Evolutionary conservation across 2,329 filamentous ascomycete species (phyloP).

Genomic region (Aureobasidium musti): DNA sequence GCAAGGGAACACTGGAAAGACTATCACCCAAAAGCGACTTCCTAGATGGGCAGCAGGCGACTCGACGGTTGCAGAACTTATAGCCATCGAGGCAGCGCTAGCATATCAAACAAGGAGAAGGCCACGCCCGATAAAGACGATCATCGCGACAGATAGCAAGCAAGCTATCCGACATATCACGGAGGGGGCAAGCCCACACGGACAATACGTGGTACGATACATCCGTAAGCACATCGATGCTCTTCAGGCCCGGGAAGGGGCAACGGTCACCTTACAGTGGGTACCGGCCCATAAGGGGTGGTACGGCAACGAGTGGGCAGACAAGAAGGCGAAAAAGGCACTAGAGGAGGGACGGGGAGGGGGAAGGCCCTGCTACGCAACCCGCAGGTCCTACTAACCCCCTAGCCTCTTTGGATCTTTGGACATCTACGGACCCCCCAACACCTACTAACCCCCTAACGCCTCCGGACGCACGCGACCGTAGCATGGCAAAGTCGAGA

Average conservation of each 20-base stretch:
- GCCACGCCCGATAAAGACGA: too few relatives aligned
- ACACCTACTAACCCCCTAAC: not conserved
- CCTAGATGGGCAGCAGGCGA: not conserved
- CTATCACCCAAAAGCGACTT: not conserved
- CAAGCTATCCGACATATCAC: too few relatives aligned
- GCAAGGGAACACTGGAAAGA: not conserved
- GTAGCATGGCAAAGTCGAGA: not conserved
- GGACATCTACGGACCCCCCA: not conserved
- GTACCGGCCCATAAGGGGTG: too few relatives aligned
- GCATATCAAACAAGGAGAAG: not conserved
- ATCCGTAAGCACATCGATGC: too few relatives aligned
- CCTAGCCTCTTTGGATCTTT: too few relatives aligned
- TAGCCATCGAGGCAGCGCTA: not conserved
- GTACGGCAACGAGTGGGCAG: not conserved
- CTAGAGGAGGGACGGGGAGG: not conserved
- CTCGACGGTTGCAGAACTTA: not conserved
- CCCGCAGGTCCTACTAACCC: not conserved
- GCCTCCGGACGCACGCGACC: not conserved
- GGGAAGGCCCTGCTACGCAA: too few relatives aligned
- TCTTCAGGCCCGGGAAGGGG: too few relatives aligned
- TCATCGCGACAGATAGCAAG: too few relatives aligned
- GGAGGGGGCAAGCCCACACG: too few relatives aligned
- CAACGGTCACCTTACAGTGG: too few relatives aligned
- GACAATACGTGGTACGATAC: too few relatives aligned
- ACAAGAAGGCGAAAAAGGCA: not conserved